These are phyloP conservation scores for Talaromyces sp. DNA, from an alignment of 2,329 filamentous ascomycete species.

Conservation along the genomic window DNA sequence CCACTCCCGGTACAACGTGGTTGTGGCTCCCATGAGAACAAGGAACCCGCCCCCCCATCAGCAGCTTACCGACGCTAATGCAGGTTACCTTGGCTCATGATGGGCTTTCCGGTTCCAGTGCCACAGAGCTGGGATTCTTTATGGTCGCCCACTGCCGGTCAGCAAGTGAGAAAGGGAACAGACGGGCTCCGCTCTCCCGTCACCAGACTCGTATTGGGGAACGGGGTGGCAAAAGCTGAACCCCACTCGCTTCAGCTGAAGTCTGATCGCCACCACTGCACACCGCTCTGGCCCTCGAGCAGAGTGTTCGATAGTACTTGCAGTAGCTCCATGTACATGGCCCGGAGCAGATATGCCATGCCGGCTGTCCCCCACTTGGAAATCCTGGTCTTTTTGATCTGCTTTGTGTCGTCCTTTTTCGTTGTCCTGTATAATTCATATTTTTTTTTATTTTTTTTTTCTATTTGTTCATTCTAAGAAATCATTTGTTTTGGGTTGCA, in stretches of 20 bases:
- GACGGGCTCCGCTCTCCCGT: slow-evolving; percentile 17
- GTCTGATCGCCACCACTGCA: slow-evolving; percentile 30
- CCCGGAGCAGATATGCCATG: slow-evolving; percentile 18
- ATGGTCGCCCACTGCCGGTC: slow-evolving; percentile 8
- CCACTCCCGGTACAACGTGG: slow-evolving; percentile 26
- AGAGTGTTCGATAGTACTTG: slow-evolving; percentile 22
- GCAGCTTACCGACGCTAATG: slow-evolving; percentile 40
- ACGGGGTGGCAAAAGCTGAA: slow-evolving; percentile 21
- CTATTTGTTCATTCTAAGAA: not conserved
- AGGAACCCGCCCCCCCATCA: slow-evolving; percentile 26
- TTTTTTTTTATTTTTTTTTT: not conserved
- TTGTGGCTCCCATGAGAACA: slow-evolving; percentile 25
- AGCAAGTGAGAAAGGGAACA: slow-evolving; percentile 11
- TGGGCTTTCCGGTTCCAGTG: slow-evolving; percentile 35
- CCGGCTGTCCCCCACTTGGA: not conserved
- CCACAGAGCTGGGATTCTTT: slow-evolving; percentile 40
- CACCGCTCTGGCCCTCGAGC: slow-evolving; percentile 16
- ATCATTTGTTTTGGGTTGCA: slow-evolving; percentile 6
- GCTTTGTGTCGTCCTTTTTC: not conserved
- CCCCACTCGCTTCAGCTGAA: slow-evolving; percentile 29
- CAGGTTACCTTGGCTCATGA: slow-evolving; percentile 38
- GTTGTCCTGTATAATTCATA: not conserved
- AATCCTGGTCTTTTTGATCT: not conserved
- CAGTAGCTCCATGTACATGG: slow-evolving; percentile 27
- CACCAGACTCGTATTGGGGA: slow-evolving; percentile 23